Base-by-base conservation (phyloP, 805 yeast genomes). In the Jamesozyma spencerorum region DNA sequence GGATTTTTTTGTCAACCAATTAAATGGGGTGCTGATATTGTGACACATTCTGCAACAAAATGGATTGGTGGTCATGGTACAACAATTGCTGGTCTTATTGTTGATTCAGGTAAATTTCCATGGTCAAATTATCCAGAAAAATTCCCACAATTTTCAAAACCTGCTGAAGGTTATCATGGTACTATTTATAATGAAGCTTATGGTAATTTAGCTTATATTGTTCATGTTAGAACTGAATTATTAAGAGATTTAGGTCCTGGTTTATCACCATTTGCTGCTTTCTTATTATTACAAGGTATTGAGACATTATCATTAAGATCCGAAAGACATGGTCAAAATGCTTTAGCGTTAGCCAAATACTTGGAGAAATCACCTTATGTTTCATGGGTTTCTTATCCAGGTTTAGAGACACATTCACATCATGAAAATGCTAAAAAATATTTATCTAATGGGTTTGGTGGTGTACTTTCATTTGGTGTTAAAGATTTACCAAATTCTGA, bases 1-100 rank as follows among this genome's bases (percentile, higher is more conserved):
- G 97, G 97, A 37, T 87, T 66, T 69, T 75, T 84, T 54, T 75
- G 85, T 45, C 78, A 74, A 50, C 97, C 97, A 47, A 65, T 88
- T 50, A 83, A 83, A 47, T 82, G 75, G 55, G 97, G 97, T 50
- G 97, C 86, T 36, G 96, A 88, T 61, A 81, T 88, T 49, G 82
- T 90, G 27, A 83, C 83, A 17, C 95, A 88, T 64, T 87, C 96
- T 46, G 95, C 96, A 41, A 88, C 97, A 44, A 88, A 88, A 65
- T 90, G 96, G 96, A 88, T 88, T 50, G 95, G 95, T 48, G 97
- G 97, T 44, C 97, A 88, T 60, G 97, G 97, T 59, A 86, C 84
- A 42, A 85, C 96, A 34, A 80, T 88, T 63, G 97, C 83, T 40
- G 97, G 97, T 71, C 84, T 81, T 39, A 72, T 90, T 49, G 72